These are phyloP conservation scores for Tuber aestivum DNA, from an alignment of 495 filamentous ascomycete genomes.

Conservation along the genomic window DNA sequence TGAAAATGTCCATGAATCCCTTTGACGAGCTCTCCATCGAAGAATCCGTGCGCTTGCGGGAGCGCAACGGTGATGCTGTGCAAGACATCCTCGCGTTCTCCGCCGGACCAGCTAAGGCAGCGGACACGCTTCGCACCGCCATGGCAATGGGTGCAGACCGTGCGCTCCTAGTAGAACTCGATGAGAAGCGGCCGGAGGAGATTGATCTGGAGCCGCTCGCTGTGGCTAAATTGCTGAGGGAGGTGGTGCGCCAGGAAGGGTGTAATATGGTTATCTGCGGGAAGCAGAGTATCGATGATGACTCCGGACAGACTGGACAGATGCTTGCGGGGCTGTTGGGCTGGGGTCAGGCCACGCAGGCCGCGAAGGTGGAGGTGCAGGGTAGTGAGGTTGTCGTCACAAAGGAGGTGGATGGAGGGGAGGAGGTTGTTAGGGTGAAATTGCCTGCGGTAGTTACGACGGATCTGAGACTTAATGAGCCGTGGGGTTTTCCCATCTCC, in stretches of 20 bases:
- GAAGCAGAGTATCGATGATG: constrained; percentile 97
- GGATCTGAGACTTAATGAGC: constrained; percentile 91
- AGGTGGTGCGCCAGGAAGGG: constrained; percentile 71
- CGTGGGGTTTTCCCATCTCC: constrained; percentile 39
- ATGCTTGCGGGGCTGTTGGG: constrained; percentile 90
- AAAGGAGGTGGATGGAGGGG: constrained; percentile 90
- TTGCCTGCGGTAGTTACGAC: constrained; percentile 91
- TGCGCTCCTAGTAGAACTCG: constrained; percentile 72
- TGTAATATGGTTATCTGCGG: constrained; percentile 88
- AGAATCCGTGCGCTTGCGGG: constrained; percentile 87
- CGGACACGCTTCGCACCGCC: constrained; percentile 83
- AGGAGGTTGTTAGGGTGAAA: constrained; percentile 76
- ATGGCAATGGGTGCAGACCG: constrained; percentile 99
- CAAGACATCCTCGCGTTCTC: constrained; percentile 84
- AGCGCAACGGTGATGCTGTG: constrained; percentile 61
- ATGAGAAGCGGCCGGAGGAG: constrained; percentile 50
- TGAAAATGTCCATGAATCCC: constrained; percentile 97
- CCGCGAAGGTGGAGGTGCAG: constrained; percentile 68
- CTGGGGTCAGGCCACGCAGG: constrained; percentile 93
- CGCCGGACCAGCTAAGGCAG: constrained; percentile 78
- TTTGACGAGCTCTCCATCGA: constrained; percentile 98
- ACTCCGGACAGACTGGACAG: constrained; percentile 92
- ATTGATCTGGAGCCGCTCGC: constrained; percentile 73
- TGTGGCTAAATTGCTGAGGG: constrained; percentile 79
- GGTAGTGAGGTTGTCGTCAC: constrained; percentile 61